Percentiles rank a stretch among this genome's conserved stretches.
phyloP scores from a whole-genome alignment of 805 yeast genomes.

The Candida pseudofarinosa region DNA sequence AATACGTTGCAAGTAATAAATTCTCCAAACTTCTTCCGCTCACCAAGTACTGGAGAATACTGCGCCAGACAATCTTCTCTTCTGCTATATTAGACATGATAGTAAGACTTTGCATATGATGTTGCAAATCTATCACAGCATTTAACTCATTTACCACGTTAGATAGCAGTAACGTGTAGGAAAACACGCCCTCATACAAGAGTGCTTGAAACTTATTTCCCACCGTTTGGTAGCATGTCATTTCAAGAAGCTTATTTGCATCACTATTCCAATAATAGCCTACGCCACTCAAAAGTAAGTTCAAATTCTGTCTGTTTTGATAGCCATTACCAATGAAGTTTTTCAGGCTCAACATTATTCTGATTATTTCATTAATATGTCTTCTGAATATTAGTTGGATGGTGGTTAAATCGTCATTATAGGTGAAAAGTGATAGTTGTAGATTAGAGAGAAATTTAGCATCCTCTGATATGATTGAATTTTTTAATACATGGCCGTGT shows the following conservation, averaged over 20 bases:
- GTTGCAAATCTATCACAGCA: constrained; percentile 39
- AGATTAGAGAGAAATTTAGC: constrained; percentile 41
- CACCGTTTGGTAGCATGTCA: constrained; percentile 38
- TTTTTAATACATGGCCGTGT: constrained; percentile 17
- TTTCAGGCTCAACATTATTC: constrained; percentile 35
- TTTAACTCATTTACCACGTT: constrained; percentile 38
- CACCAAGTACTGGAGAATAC: constrained; percentile 37
- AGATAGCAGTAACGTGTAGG: constrained; percentile 30
- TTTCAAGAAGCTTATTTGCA: constrained; percentile 35
- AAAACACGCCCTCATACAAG: constrained; percentile 26
- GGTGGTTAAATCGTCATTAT: constrained; percentile 45
- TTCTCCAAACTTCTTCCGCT: constrained; percentile 40
- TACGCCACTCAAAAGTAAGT: constrained; percentile 36
- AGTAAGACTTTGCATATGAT: constrained; percentile 36
- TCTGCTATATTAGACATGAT: constrained; percentile 23
- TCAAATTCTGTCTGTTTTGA: constrained; percentile 14
- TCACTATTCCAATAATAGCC: constrained; percentile 44
- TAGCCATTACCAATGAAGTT: constrained; percentile 18
- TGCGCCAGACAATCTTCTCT: constrained; percentile 40
- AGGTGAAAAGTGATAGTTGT: constrained; percentile 39
- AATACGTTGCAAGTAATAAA: constrained; percentile 35
- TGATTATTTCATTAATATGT: constrained; percentile 40
- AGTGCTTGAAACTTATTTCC: constrained; percentile 32
- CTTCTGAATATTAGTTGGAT: constrained; percentile 40
- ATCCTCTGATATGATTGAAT: constrained; percentile 42